Evolutionary conservation across 192 early-diverging fungal species (phyloP).

Genomic region (Podochytrium sp.): DNA sequence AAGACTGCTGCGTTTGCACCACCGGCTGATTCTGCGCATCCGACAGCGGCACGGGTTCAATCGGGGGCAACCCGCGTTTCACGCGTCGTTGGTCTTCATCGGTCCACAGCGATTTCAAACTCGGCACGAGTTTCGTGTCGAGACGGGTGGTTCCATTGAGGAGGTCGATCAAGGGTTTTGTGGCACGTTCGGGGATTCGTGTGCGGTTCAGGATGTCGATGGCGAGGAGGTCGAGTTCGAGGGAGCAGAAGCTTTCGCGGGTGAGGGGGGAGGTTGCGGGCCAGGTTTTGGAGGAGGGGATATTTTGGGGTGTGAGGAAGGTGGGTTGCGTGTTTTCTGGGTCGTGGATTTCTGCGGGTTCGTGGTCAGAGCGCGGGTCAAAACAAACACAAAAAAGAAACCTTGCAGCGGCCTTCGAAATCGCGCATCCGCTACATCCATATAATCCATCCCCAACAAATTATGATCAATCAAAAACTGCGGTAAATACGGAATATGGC

Average conservation of each 20-base stretch:
- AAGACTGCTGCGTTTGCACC: not conserved
- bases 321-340: too few species aligned
- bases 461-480: conserved; percentile 91
- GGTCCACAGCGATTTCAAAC: conserved; percentile 65
- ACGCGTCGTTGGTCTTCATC: conserved; percentile 18
- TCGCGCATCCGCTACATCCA: conserved; percentile 56
- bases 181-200: conserved; percentile 40
- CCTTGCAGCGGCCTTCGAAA: conserved; percentile 38
- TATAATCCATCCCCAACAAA: conserved; percentile 84
- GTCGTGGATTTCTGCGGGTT: too few species aligned
- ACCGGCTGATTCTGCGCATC: not conserved
- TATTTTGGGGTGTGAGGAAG: not conserved
- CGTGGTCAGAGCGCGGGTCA: too few species aligned
- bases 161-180: conserved; percentile 31
- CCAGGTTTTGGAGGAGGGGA: conserved; percentile 4
- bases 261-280: not conserved
- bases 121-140: conserved; percentile 61
- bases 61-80: conserved; percentile 1
- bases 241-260: conserved; percentile 67
- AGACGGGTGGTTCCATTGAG: not conserved
- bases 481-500: conserved; percentile 79
- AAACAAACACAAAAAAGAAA: not conserved
- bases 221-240: conserved; percentile 74
- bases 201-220: conserved; percentile 67
- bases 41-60: conserved; percentile 60